Evolutionary conservation across 805 yeast genomes (phyloP).

Genomic region (Kluyveromyces lactis): DNA sequence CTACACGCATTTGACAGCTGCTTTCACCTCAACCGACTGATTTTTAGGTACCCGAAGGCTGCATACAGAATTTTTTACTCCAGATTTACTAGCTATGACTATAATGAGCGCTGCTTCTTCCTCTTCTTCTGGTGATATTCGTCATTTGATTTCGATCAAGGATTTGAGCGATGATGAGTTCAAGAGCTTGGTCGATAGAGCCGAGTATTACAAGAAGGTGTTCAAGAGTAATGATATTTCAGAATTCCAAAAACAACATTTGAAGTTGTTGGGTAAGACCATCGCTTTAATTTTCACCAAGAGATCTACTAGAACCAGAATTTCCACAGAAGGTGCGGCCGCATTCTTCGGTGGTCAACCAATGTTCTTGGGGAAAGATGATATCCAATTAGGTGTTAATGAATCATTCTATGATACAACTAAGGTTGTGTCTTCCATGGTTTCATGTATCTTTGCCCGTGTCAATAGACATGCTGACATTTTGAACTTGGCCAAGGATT

Average conservation of each 20-base stretch:
- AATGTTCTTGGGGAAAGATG: constrained; percentile 93
- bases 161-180: constrained; percentile 73
- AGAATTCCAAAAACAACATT: constrained; percentile 31
- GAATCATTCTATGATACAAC: constrained; percentile 87
- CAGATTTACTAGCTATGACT: too few species aligned
- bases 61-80: too few species aligned
- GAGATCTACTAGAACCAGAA: constrained; percentile 91
- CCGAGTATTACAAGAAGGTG: constrained; percentile 54
- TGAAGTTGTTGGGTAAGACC: constrained; percentile 67
- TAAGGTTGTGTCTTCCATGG: constrained; percentile 88
- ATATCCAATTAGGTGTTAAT: constrained; percentile 92
- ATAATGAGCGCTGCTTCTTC: too few species aligned
- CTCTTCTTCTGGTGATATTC: constrained; percentile 19
- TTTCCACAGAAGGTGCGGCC: constrained; percentile 91
- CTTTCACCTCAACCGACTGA: too few species aligned
- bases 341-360: constrained; percentile 92
- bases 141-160: constrained; percentile 77
- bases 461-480: constrained; percentile 83
- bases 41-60: too few species aligned
- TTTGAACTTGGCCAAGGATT: constrained; percentile 63
- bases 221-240: constrained; percentile 46
- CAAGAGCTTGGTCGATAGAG: constrained; percentile 60
- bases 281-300: constrained; percentile 81
- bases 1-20: too few species aligned
- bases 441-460: constrained; percentile 94